A percentile compares a stretch with the other conserved stretches of the same genome.
Evolutionary conservation across 495 filamentous ascomycete species (phyloP).

Genomic region (Mycothermus thermophilus): DNA sequence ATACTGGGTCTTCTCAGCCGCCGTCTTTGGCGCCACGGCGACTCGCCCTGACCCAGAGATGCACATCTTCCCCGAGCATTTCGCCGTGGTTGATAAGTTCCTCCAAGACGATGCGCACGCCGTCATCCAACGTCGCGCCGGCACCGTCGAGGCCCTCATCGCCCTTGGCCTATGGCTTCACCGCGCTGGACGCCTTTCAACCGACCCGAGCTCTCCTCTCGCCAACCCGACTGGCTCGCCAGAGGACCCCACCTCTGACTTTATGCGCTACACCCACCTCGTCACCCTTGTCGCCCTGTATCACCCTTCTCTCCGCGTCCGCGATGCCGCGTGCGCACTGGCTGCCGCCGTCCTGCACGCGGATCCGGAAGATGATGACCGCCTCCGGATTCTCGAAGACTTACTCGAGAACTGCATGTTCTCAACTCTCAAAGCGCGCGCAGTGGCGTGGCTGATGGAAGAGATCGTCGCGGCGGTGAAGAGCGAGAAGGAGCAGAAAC

Average conservation of each 20-base stretch:
- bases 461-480: conserved; percentile 48
- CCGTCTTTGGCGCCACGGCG: conserved; percentile 38
- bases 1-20: conserved; percentile 39
- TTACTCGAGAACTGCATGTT: conserved; percentile 71
- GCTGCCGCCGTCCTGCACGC: conserved; percentile 59
- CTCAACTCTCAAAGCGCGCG: conserved; percentile 62
- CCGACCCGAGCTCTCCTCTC: conserved; percentile 6
- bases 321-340: conserved; percentile 61
- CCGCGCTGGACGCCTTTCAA: conserved; percentile 19
- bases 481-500: conserved; percentile 5
- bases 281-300: conserved; percentile 53
- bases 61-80: conserved; percentile 51
- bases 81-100: conserved; percentile 44
- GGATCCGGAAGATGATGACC: conserved; percentile 54
- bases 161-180: conserved; percentile 40
- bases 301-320: conserved; percentile 48
- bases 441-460: conserved; percentile 76
- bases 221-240: conserved; percentile 6
- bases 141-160: conserved; percentile 34
- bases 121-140: conserved; percentile 21
- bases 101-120: conserved; percentile 33
- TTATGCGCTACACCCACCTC: conserved; percentile 46
- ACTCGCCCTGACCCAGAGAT: conserved; percentile 31
- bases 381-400: conserved; percentile 64
- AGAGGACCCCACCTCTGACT: conserved; percentile 23